phyloP scores from a whole-genome alignment of 192 early-diverging fungal species.

The Glomus cerebriforme region DNA sequence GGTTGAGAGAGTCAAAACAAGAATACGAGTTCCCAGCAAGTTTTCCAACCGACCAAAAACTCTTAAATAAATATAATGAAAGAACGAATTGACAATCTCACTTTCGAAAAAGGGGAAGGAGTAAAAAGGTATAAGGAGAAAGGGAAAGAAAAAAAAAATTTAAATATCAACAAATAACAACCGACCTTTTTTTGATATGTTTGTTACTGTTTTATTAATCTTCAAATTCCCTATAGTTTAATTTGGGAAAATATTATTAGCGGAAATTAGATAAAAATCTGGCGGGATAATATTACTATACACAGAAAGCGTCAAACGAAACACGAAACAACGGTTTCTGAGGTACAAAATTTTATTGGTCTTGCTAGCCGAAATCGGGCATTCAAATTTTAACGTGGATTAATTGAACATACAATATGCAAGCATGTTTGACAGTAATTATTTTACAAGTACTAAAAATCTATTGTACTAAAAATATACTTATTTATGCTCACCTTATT shows the following conservation, averaged over 20 bases:
- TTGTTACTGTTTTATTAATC: neutral
- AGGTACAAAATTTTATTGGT: neutral
- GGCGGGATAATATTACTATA: neutral
- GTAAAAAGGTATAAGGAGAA: neutral
- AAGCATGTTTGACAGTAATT: neutral
- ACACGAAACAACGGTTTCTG: neutral
- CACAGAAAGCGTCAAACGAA: neutral
- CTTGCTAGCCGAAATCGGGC: neutral
- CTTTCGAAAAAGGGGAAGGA: neutral
- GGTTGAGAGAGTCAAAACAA: neutral
- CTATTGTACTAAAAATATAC: neutral
- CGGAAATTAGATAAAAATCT: neutral
- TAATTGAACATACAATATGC: neutral
- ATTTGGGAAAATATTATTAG: no score
- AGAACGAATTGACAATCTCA: neutral
- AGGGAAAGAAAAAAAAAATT: neutral
- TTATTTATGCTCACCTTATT: neutral
- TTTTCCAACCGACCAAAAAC: neutral
- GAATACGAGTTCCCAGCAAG: neutral
- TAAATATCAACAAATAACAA: neutral
- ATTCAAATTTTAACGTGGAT: neutral
- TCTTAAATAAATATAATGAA: neutral
- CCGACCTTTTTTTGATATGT: neutral
- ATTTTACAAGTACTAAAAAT: neutral
- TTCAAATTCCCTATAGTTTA: neutral